Conservation (phyloP, 202 grass and related monocot species). For the Zizania palustris region DNA sequence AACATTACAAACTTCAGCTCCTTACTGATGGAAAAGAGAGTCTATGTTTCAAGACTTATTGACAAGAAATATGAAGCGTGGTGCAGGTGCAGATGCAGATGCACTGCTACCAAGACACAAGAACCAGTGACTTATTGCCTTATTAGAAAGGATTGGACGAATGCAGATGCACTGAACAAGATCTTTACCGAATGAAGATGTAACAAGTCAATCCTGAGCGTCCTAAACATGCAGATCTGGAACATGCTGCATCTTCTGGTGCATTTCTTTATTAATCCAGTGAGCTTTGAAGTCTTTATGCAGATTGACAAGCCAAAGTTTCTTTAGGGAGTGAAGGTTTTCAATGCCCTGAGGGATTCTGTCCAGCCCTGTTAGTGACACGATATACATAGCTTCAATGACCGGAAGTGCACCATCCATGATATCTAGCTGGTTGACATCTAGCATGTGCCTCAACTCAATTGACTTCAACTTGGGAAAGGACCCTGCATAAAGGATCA, state of each 20-base stretch:
- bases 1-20: too few species aligned
- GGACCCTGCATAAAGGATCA: conserved; percentile 30
- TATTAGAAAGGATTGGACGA: background rate
- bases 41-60: background rate
- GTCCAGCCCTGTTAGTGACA: background rate
- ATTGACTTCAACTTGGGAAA: conserved; percentile 46
- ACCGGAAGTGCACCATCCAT: conserved; percentile 18
- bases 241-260: conserved; percentile 27
- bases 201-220: background rate
- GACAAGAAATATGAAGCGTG: background rate
- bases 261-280: background rate
- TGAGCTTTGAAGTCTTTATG: background rate
- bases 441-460: background rate
- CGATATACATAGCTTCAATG: conserved; percentile 35
- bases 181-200: background rate
- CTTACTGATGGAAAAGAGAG: background rate
- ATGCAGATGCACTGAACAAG: background rate
- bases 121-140: background rate
- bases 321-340: conserved; percentile 28
- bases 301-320: conserved; percentile 13
- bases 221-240: conserved; percentile 3
- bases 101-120: background rate
- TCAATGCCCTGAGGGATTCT: conserved; percentile 47
- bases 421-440: conserved; percentile 37
- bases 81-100: background rate